Percentiles rank a stretch among this genome's conserved stretches.
Evolutionary conservation across 805 yeast genomes (phyloP).

Genomic region (Myxozyma neotropica): DNA sequence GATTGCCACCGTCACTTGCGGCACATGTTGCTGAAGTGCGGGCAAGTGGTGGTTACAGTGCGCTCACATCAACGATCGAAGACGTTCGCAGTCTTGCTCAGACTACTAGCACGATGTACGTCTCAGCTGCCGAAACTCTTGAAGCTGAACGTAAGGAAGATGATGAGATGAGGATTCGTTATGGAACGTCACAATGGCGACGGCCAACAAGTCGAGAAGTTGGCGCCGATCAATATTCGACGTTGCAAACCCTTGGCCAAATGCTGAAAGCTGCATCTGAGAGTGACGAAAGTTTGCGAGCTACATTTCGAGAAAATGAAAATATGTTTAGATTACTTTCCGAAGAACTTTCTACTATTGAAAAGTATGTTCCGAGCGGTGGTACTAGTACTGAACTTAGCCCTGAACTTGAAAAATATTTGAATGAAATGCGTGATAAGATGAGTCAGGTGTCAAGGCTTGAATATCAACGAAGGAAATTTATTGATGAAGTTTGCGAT

Average conservation of each 20-base stretch:
- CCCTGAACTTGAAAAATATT: slow-evolving; percentile 43
- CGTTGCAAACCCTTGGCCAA: slow-evolving; percentile 49
- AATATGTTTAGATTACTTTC: slow-evolving; percentile 50
- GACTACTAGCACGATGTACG: slow-evolving; percentile 25
- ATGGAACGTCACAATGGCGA: slow-evolving; percentile 60
- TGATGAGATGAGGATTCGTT: slow-evolving; percentile 50
- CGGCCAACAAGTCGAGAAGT: slow-evolving; percentile 53
- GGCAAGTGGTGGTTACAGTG: slow-evolving; percentile 54
- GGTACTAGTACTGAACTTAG: slow-evolving; percentile 39
- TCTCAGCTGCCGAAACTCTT: slow-evolving; percentile 46
- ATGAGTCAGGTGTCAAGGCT: slow-evolving; percentile 32
- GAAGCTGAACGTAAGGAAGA: slow-evolving; percentile 60
- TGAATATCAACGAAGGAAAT: slow-evolving; percentile 36
- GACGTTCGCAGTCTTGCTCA: slow-evolving; percentile 52
- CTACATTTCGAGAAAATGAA: slow-evolving; percentile 54
- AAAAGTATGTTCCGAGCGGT: slow-evolving; percentile 41
- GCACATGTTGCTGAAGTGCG: slow-evolving; percentile 59
- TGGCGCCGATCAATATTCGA: slow-evolving; percentile 46
- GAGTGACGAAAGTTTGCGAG: slow-evolving; percentile 60
- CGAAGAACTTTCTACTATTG: slow-evolving; percentile 42
- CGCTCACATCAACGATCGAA: slow-evolving; percentile 48
- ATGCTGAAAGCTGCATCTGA: slow-evolving; percentile 59
- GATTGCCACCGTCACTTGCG: slow-evolving; percentile 59
- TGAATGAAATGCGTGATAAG: slow-evolving; percentile 39
- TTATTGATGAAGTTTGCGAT: slow-evolving; percentile 30